Evolutionary conservation across 495 filamentous ascomycete genomes (phyloP), one percentile per base, ranked within the genome.

Genomic region (Aspergillus cristatus): DNA sequence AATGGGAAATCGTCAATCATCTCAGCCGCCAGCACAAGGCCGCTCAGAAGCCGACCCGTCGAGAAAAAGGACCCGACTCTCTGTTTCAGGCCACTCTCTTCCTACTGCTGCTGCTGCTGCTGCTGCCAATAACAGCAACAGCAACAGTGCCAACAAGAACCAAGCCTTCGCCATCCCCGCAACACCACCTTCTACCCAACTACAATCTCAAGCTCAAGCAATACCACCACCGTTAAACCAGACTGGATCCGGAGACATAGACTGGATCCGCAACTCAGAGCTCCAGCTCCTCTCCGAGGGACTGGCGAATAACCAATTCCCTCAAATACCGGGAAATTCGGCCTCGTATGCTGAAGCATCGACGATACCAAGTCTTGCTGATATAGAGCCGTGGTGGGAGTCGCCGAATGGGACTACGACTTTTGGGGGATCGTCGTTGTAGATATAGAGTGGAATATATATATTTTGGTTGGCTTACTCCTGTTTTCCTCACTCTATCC

Each of bases 331-430:
- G n/a, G 46, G 35, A 0, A 42, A 31, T 28, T 12, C 40, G 10
- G 26, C 32, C 13, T 38, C 58, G 18, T 61, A 58, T 28, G 38
- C 38, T 0, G 55, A 53, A 17, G 54, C 11, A 30, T 52, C 12
- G 32, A 50, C 2, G 42, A 28, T 64, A 41, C 55, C 63, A 3
- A 62, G 45, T 45, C 36, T 68, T 6, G 54, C 43, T 2, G 61
- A 62, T 46, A 54, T 65, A 12, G 61, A 63, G 24, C 46, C 54
- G 1, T 68, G 65, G 65, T 67, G 65, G 65, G 54, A 53, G 18
- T 54, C 58, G 7, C 49, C 59, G 1, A 40, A 44, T 32, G 51
- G 39, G 31, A 50, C 41, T 28, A 50, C 41, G 35, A 45, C 41
- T 15, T 34, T 49, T 14, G 44, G 47, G 15, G 43, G 43, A 6